Evolutionary conservation across 345 rosid species (phyloP).

Genomic region (Firmiana major): DNA sequence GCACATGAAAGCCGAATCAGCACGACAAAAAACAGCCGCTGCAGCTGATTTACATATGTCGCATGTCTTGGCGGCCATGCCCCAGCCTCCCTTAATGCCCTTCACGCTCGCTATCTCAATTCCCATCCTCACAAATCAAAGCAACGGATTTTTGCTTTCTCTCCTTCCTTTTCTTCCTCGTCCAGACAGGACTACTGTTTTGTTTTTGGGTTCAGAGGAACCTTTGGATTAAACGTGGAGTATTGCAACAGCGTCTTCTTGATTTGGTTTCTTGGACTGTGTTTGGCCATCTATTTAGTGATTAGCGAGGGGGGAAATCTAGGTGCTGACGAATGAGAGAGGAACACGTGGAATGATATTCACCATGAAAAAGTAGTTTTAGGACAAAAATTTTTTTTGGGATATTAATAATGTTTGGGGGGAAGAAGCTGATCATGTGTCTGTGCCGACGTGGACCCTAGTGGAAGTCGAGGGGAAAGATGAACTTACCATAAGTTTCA

Average conservation of each 20-base stretch:
- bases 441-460: slow-evolving; percentile 49
- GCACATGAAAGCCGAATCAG: slow-evolving; percentile 72
- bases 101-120: slow-evolving; percentile 31
- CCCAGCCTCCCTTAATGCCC: slow-evolving; percentile 42
- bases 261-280: slow-evolving; percentile 23
- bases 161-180: neutral
- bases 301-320: slow-evolving; percentile 19
- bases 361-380: slow-evolving; percentile 32
- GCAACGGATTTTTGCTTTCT: neutral
- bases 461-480: neutral
- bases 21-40: slow-evolving; percentile 64
- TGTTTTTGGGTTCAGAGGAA: neutral
- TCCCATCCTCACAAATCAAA: slow-evolving; percentile 30
- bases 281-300: slow-evolving; percentile 34
- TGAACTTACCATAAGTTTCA: neutral
- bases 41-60: slow-evolving; percentile 72
- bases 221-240: slow-evolving; percentile 17
- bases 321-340: slow-evolving; percentile 19
- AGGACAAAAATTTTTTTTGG: neutral
- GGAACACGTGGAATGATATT: slow-evolving; percentile 30
- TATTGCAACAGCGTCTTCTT: slow-evolving; percentile 21
- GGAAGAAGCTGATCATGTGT: slow-evolving; percentile 29
- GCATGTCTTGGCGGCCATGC: slow-evolving; percentile 60
- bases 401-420: slow-evolving; percentile 17
- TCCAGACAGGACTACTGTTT: neutral